Conservation (phyloP, 495 filamentous ascomycete species). For the Penicillium goetzii region DNA sequence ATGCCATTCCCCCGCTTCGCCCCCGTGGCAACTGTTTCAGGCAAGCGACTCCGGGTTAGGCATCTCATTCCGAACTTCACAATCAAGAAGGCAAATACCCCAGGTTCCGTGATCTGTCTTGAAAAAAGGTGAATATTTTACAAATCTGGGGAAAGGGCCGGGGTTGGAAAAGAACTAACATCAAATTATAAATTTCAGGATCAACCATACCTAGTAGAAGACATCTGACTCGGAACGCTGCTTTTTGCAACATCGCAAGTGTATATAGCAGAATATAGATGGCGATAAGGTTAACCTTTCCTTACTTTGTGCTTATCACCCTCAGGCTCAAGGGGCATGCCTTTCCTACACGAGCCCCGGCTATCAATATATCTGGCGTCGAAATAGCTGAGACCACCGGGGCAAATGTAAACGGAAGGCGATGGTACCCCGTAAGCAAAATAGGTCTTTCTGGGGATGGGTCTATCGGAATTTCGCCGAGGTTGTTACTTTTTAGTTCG, state of each 20-base stretch:
- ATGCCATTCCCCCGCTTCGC: too few species aligned
- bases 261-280: background rate
- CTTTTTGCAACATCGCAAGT: background rate
- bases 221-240: background rate
- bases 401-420: constrained; percentile 3
- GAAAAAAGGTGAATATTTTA: background rate
- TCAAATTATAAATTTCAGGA: background rate
- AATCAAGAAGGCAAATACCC: background rate
- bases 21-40: background rate
- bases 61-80: background rate
- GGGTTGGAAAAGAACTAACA: background rate
- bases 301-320: background rate
- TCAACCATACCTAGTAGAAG: background rate
- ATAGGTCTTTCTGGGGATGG: background rate
- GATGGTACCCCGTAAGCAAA: background rate
- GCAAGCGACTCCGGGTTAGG: background rate
- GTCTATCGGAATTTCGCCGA: background rate
- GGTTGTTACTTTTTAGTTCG: background rate
- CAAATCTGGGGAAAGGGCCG: background rate
- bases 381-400: background rate
- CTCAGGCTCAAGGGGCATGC: background rate
- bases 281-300: background rate
- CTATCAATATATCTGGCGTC: background rate
- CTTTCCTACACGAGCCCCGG: background rate
- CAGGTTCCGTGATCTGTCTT: background rate